These are phyloP conservation scores for Whalleya microplaca DNA, from an alignment of 2,329 filamentous ascomycete species.

Conservation along the genomic window DNA sequence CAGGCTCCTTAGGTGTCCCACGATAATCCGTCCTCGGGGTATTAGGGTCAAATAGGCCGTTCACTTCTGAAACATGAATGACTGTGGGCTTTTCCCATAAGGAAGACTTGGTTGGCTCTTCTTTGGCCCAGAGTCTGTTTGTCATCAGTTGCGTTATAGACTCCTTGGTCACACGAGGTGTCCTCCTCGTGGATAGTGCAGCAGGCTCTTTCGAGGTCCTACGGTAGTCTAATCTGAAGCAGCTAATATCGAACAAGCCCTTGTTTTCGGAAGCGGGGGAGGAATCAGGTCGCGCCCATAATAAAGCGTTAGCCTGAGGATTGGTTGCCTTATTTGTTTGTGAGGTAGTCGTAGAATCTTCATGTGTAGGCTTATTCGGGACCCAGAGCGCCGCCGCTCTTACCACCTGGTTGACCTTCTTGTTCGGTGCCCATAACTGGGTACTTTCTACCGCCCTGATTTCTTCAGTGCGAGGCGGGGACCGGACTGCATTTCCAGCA, in stretches of 20 bases:
- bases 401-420: not conserved
- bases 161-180: constrained; percentile 16
- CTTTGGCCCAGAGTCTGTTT: constrained; percentile 40
- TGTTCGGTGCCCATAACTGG: constrained; percentile 38
- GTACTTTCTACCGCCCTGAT: constrained; percentile 41
- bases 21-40: constrained; percentile 20
- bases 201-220: constrained; percentile 24
- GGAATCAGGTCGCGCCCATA: constrained; percentile 22
- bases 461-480: constrained; percentile 35
- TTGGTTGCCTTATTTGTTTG: not conserved
- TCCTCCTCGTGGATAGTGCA: constrained; percentile 20
- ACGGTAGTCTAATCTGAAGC: constrained; percentile 23
- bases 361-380: not conserved
- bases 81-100: constrained; percentile 23
- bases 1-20: constrained; percentile 25
- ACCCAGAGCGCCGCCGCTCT: constrained; percentile 20
- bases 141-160: constrained; percentile 39
- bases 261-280: constrained; percentile 1
- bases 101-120: constrained; percentile 2
- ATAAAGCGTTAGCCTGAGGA: not conserved
- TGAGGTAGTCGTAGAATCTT: not conserved
- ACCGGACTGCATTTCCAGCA: constrained; percentile 31
- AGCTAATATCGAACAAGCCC: constrained; percentile 28
- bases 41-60: constrained; percentile 26
- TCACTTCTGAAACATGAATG: constrained; percentile 11